Evolutionary conservation across 805 yeast genomes (phyloP).

Genomic region (Schizosaccharomyces octosporus): DNA sequence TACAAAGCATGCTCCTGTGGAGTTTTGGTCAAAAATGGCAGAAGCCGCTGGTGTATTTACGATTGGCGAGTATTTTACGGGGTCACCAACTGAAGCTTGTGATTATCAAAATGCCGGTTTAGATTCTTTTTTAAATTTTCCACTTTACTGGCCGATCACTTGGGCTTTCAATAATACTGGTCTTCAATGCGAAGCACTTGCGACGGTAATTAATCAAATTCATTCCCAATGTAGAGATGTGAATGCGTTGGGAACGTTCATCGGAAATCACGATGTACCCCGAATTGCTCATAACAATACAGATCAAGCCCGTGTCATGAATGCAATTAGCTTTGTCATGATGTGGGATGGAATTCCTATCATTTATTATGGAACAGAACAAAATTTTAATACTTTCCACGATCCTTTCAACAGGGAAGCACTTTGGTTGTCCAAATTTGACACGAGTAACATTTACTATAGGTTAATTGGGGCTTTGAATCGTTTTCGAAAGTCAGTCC

Average conservation of each 20-base stretch:
- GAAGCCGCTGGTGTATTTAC: constrained; percentile 1
- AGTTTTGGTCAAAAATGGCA: not conserved
- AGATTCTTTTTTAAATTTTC: constrained; percentile 4
- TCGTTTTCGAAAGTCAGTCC: not conserved
- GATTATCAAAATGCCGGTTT: constrained; percentile 3
- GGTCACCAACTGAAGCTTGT: not conserved
- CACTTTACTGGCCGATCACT: constrained; percentile 1
- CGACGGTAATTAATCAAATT: not conserved
- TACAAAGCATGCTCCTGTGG: constrained; percentile 1
- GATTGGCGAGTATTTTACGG: constrained; percentile 3
- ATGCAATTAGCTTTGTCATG: constrained; percentile 1
- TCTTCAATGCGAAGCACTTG: not conserved
- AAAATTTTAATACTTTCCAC: constrained; percentile 1
- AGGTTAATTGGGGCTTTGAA: not conserved
- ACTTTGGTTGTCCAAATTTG: constrained; percentile 3
- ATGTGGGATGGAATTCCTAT: constrained; percentile 4
- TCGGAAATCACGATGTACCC: constrained; percentile 4
- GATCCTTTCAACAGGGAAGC: constrained; percentile 5
- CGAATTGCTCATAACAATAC: constrained; percentile 2
- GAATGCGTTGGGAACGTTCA: constrained; percentile 2
- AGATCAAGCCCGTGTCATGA: constrained; percentile 2
- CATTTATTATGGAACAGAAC: constrained; percentile 4
- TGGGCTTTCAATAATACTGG: not conserved
- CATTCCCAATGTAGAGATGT: not conserved
- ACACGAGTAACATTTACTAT: not conserved